These are phyloP conservation scores for Ophioceras dolichostomum DNA, from an alignment of 2,329 filamentous ascomycete genomes.

Conservation along the genomic window DNA sequence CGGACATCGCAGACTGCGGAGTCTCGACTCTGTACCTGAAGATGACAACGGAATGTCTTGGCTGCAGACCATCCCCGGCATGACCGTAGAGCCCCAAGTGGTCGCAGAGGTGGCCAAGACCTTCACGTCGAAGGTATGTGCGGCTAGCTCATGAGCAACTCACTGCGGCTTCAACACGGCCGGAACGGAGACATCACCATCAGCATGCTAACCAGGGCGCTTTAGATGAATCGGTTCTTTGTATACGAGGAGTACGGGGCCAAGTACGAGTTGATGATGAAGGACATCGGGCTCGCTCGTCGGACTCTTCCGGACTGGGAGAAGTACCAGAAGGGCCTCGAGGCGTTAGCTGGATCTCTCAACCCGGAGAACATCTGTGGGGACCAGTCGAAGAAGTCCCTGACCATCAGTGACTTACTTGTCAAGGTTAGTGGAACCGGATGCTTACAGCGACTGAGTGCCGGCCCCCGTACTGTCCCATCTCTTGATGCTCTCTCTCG, in stretches of 20 bases:
- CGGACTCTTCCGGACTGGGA: constrained; percentile 62
- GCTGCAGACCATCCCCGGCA: constrained; percentile 33
- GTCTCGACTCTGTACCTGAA: constrained; percentile 32
- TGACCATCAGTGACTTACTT: constrained; percentile 75
- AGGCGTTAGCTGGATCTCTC: constrained; percentile 66
- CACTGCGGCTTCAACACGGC: neutral
- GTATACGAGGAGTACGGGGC: constrained; percentile 86
- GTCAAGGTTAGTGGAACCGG: constrained; percentile 59
- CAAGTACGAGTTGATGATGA: constrained; percentile 76
- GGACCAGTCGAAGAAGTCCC: constrained; percentile 56
- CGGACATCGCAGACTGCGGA: constrained; percentile 33
- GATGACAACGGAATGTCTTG: constrained; percentile 23
- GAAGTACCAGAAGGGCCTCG: constrained; percentile 72
- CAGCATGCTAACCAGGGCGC: constrained; percentile 1
- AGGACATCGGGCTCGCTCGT: constrained; percentile 60
- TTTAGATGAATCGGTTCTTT: constrained; percentile 70
- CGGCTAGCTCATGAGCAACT: no score
- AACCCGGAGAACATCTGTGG: constrained; percentile 54
- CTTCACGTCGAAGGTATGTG: constrained; percentile 44
- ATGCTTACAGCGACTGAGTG: no score
- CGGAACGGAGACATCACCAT: neutral
- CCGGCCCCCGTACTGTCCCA: no score
- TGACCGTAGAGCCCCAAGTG: constrained; percentile 45
- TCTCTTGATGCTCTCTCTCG: no score
- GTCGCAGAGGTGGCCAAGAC: constrained; percentile 49